Conservation (phyloP, 2,329 filamentous ascomycete species). For the Fusarium graminum region DNA sequence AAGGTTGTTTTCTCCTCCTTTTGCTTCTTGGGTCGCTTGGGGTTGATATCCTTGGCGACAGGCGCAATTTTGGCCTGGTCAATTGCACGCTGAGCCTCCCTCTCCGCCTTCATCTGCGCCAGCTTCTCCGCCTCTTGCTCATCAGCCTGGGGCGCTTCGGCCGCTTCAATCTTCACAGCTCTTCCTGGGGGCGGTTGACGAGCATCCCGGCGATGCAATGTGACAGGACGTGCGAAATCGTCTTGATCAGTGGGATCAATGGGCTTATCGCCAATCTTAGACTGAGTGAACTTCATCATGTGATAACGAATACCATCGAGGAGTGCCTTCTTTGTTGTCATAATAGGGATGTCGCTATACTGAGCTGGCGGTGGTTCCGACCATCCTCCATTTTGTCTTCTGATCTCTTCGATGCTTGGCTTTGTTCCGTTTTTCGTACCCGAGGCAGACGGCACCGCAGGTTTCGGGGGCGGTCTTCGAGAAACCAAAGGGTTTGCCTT, state of each 20-base stretch:
- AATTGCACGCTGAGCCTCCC: constrained; percentile 85
- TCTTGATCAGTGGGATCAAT: constrained; percentile 77
- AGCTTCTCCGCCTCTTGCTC: constrained; percentile 72
- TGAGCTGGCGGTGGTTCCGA: constrained; percentile 63
- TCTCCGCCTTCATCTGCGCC: constrained; percentile 80
- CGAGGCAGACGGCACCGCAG: constrained; percentile 41
- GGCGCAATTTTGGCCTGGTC: constrained; percentile 96
- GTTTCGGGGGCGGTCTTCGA: constrained; percentile 54
- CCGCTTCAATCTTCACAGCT: constrained; percentile 70
- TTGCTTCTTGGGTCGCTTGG: constrained; percentile 71
- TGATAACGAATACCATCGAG: constrained; percentile 87
- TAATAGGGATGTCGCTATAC: constrained; percentile 74
- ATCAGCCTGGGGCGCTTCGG: constrained; percentile 61
- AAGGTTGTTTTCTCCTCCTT: constrained; percentile 89
- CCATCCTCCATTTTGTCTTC: constrained; percentile 68
- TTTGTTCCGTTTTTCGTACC: constrained; percentile 49
- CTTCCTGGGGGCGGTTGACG: constrained; percentile 75
- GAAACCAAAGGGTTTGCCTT: constrained; percentile 74
- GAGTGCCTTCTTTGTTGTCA: constrained; percentile 85
- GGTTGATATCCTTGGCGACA: constrained; percentile 70
- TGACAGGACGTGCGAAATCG: constrained; percentile 88
- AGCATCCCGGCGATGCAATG: constrained; percentile 89
- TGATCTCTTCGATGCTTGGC: constrained; percentile 58
- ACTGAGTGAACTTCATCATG: constrained; percentile 81
- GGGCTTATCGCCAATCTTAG: constrained; percentile 69